Evolutionary conservation across 768 basidiomycete genomes (phyloP).

Genomic region (Auriscalpium vulgare): DNA sequence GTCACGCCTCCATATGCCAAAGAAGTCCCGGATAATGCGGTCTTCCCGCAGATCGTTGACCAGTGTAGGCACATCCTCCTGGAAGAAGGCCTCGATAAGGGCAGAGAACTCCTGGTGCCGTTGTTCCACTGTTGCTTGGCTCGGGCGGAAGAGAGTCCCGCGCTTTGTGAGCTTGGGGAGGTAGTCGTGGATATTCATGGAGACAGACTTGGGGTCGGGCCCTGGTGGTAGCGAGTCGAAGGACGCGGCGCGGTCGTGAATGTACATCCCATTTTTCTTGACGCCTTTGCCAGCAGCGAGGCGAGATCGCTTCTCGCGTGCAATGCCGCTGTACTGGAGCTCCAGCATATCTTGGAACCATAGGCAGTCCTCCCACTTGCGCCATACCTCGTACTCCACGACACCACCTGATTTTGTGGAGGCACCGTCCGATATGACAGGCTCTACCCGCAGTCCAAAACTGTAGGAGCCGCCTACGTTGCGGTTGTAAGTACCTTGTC

Average conservation of each 20-base stretch:
- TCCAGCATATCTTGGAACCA: slow-evolving; percentile 68
- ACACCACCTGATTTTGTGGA: slow-evolving; percentile 21
- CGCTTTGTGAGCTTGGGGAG: slow-evolving; percentile 66
- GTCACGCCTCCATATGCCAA: slow-evolving; percentile 71
- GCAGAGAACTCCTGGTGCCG: slow-evolving; percentile 52
- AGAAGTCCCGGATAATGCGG: slow-evolving; percentile 62
- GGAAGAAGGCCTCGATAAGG: slow-evolving; percentile 52
- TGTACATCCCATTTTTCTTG: slow-evolving; percentile 61
- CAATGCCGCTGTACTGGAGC: slow-evolving; percentile 50
- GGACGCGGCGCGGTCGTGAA: slow-evolving; percentile 69
- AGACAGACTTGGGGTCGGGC: slow-evolving; percentile 68
- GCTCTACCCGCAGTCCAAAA: slow-evolving; percentile 21
- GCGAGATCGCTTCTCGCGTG: slow-evolving; percentile 59
- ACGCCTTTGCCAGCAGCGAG: slow-evolving; percentile 68
- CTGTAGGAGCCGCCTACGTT: slow-evolving; percentile 10
- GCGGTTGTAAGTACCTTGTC: neutral
- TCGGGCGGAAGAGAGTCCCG: slow-evolving; percentile 64
- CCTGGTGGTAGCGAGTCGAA: slow-evolving; percentile 83
- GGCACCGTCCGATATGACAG: slow-evolving; percentile 6
- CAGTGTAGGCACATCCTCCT: slow-evolving; percentile 54
- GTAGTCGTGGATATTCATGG: slow-evolving; percentile 57
- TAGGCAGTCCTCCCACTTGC: slow-evolving; percentile 79
- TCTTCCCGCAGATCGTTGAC: slow-evolving; percentile 57
- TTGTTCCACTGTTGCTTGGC: slow-evolving; percentile 55
- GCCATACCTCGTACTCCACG: slow-evolving; percentile 64